Percentiles rank a stretch among this genome's conserved stretches.
These are phyloP conservation scores for Dictyophora rubrovolvata DNA, from an alignment of 768 basidiomycete genomes.

Conservation along the genomic window DNA sequence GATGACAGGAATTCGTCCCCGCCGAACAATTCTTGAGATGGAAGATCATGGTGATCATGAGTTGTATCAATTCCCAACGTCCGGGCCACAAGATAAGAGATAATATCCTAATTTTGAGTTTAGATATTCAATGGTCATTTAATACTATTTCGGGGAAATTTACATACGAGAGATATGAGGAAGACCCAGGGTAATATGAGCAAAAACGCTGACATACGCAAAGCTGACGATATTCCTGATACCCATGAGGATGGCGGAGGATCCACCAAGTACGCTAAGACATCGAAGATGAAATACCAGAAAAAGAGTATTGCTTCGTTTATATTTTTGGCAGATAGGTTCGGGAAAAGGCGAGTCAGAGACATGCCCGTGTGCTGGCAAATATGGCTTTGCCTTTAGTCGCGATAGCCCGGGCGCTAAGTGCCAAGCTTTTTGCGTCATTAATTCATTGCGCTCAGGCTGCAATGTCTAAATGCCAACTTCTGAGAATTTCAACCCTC, in stretches of 20 bases:
- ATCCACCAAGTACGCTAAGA: slow-evolving; percentile 43
- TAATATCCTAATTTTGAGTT: slow-evolving; percentile 48
- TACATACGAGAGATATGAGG: slow-evolving; percentile 54
- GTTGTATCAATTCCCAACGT: slow-evolving; percentile 51
- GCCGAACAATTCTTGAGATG: slow-evolving; percentile 49
- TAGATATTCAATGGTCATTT: background rate
- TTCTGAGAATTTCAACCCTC: no score
- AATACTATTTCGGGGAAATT: no score
- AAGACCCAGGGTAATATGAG: slow-evolving; percentile 40
- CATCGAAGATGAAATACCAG: background rate
- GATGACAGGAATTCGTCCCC: slow-evolving; percentile 17
- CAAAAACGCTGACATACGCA: slow-evolving; percentile 53
- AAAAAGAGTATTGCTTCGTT: background rate
- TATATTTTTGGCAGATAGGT: slow-evolving; percentile 13
- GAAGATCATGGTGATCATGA: slow-evolving; percentile 32
- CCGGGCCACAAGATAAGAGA: slow-evolving; percentile 73
- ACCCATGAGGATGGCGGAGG: slow-evolving; percentile 62
- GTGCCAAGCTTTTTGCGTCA: no score
- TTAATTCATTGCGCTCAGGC: no score
- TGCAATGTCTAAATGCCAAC: no score
- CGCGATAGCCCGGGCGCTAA: no score
- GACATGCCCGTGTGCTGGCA: background rate
- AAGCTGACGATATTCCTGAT: slow-evolving; percentile 48
- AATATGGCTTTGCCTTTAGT: no score
- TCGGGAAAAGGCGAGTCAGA: slow-evolving; percentile 10